Evolutionary conservation across 2,329 filamentous ascomycete genomes (phyloP).

Genomic region (Acrodontium crateriforme): DNA sequence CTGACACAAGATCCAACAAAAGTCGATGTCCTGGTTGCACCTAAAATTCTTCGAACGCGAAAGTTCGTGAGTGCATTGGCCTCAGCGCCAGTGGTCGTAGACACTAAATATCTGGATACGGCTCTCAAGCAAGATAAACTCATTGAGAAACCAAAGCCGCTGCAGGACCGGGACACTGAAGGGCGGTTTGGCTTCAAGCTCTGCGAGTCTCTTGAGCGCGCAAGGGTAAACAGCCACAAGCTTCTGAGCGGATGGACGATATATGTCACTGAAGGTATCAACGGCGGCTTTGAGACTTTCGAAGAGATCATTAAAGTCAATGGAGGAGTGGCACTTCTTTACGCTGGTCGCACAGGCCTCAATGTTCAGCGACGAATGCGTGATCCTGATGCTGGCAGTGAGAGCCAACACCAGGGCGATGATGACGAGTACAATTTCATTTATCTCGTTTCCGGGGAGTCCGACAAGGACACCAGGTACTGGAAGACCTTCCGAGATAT

Average conservation of each 20-base stretch:
- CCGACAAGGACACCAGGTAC: conserved; percentile 52
- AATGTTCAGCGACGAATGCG: conserved; percentile 34
- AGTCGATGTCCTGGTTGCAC: conserved; percentile 79
- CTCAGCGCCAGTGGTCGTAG: conserved; percentile 62
- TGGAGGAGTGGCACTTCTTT: conserved; percentile 68
- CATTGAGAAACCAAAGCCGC: conserved; percentile 50
- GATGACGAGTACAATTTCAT: conserved; percentile 45
- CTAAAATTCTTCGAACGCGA: conserved; percentile 72
- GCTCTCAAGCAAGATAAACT: conserved; percentile 54
- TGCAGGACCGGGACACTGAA: conserved; percentile 58
- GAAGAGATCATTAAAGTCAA: conserved; percentile 78
- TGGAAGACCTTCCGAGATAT: conserved; percentile 72
- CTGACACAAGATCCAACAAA: conserved; percentile 61
- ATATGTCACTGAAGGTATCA: conserved; percentile 70
- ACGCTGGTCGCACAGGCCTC: conserved; percentile 52
- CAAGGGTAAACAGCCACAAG: conserved; percentile 60
- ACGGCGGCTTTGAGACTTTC: conserved; percentile 72
- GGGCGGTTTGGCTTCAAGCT: conserved; percentile 56
- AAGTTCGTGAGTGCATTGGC: conserved; percentile 89
- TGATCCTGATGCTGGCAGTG: conserved; percentile 47
- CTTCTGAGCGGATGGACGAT: conserved; percentile 65
- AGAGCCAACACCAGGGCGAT: conserved; percentile 35
- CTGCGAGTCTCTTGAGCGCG: conserved; percentile 52
- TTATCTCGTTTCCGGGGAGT: conserved; percentile 64
- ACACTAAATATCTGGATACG: conserved; percentile 62